A percentile compares a stretch with the other conserved stretches of the same genome.
Evolutionary conservation across 164 flowering plant species (phyloP).

Genomic region (Dillenia turbinata): DNA sequence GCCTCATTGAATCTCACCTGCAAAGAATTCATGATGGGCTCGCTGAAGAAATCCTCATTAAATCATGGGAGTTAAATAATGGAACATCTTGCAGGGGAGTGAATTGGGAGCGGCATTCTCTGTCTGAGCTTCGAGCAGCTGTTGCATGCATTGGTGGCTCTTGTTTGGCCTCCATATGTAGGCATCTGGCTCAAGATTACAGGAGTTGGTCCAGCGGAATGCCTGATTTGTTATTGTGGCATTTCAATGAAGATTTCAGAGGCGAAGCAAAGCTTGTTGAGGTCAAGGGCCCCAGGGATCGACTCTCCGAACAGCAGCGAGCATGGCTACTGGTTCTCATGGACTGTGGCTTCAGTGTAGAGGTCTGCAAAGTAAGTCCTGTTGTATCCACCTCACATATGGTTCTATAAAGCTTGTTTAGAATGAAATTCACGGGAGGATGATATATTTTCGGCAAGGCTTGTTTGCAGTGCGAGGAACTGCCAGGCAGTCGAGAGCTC

Average conservation of each 20-base stretch:
- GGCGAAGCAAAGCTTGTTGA: conserved; percentile 97
- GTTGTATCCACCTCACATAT: too few relatives aligned
- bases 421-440: too few relatives aligned
- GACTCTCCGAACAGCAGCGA: conserved; percentile 91
- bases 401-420: too few relatives aligned
- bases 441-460: too few relatives aligned
- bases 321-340: conserved; percentile 82
- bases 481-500: too few relatives aligned
- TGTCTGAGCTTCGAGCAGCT: conserved; percentile 71
- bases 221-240: conserved; percentile 95
- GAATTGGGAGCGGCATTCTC: conserved; percentile 66
- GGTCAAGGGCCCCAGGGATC: conserved; percentile 84
- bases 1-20: conserved; percentile 58
- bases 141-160: conserved; percentile 76
- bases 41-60: conserved; percentile 78
- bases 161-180: conserved; percentile 65
- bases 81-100: conserved; percentile 83
- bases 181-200: conserved; percentile 82
- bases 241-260: conserved; percentile 54
- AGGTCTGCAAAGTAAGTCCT: conserved; percentile 81
- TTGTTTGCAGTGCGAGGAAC: too few relatives aligned
- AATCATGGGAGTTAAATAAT: conserved; percentile 69
- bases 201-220: conserved; percentile 92
- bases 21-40: conserved; percentile 50
- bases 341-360: conserved; percentile 79